A percentile compares a stretch with the other conserved stretches of the same genome.
Evolutionary conservation across 441 rosid genomes (phyloP).

Genomic region (Gossypium aridum): DNA sequence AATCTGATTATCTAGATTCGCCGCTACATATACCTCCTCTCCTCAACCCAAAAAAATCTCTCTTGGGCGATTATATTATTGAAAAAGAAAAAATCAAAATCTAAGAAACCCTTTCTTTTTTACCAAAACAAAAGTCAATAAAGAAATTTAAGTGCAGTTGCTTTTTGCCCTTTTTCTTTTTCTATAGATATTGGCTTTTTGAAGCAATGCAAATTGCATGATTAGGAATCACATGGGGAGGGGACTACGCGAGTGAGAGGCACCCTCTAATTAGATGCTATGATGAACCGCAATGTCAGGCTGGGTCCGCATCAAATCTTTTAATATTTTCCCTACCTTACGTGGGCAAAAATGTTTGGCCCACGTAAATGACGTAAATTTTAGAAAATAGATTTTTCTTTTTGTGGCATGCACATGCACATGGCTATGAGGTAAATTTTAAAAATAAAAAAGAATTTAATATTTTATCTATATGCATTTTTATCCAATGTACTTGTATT

Average conservation of each 20-base stretch:
- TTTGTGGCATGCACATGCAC: background rate
- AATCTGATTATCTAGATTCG: no score
- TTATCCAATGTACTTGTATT: no score
- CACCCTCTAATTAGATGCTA: background rate
- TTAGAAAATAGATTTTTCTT: background rate
- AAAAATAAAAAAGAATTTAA: no score
- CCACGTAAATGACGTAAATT: background rate
- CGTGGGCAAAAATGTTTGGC: background rate
- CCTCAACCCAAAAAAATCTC: no score
- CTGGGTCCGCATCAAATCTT: background rate
- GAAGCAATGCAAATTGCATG: background rate
- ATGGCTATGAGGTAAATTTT: background rate
- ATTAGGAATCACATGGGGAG: constrained; percentile 22
- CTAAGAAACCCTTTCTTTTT: no score
- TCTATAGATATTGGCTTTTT: no score
- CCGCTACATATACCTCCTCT: no score
- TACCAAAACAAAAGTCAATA: no score
- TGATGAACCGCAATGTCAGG: background rate
- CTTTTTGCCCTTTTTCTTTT: no score
- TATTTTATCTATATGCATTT: background rate
- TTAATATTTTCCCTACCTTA: background rate
- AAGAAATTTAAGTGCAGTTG: no score
- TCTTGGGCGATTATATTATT: no score
- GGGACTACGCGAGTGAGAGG: background rate
- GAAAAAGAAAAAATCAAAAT: no score